Evolutionary conservation across 179 eudicot genomes (phyloP).

Genomic region (Silene noctiflora): DNA sequence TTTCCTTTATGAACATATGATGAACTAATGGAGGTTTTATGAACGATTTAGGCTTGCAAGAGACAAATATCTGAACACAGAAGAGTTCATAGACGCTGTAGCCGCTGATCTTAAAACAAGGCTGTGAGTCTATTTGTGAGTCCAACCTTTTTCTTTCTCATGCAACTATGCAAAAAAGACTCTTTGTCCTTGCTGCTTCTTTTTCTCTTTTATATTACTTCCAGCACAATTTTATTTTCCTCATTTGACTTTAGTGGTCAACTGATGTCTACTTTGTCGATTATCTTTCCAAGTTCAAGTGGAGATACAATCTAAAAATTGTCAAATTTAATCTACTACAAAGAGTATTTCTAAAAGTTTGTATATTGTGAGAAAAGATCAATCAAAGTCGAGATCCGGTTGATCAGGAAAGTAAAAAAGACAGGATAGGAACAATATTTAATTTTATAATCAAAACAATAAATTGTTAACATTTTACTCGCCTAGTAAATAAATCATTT

Average conservation of each 20-base stretch:
- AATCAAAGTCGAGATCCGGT: too few relatives aligned
- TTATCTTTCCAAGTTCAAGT: too few relatives aligned
- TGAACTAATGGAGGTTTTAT: constrained; percentile 8
- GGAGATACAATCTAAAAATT: too few relatives aligned
- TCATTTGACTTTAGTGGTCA: too few relatives aligned
- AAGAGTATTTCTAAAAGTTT: too few relatives aligned
- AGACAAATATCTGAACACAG: constrained; percentile 64
- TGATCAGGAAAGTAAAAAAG: too few relatives aligned
- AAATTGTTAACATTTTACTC: too few relatives aligned
- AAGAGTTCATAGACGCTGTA: constrained; percentile 78
- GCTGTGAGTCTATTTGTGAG: constrained; percentile 40
- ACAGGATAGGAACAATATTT: too few relatives aligned
- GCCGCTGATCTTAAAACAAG: constrained; percentile 67
- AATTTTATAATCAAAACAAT: too few relatives aligned
- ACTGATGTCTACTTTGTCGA: too few relatives aligned
- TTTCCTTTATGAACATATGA: constrained; percentile 4
- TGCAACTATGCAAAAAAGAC: background rate
- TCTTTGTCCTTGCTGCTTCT: background rate
- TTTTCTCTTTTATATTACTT: background rate
- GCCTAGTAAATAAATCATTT: too few relatives aligned
- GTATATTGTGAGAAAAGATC: background rate
- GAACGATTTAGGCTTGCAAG: constrained; percentile 46
- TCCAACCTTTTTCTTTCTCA: constrained; percentile 6
- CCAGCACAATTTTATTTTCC: background rate
- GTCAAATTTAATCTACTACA: too few relatives aligned